Base-by-base conservation (phyloP, 106 monocot species). In the Xerophyta viscosa region DNA sequence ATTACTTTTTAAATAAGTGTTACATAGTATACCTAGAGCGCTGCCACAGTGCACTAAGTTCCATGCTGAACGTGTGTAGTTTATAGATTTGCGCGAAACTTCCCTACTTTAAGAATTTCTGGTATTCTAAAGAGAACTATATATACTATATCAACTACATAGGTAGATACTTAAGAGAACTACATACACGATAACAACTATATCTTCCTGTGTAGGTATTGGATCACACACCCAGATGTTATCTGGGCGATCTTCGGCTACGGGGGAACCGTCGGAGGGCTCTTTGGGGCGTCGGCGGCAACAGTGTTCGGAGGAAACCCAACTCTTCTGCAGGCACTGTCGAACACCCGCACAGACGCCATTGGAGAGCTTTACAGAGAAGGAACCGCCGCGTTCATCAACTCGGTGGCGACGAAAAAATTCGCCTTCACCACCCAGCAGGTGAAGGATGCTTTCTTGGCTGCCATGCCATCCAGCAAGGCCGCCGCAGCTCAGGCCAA, bases 181-280 rank as follows among this genome's bases (percentile, higher is more conserved):
- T n/a, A n/a, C n/a, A n/a, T n/a, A n/a, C n/a, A n/a, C n/a, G n/a
- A n/a, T n/a, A n/a, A n/a, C n/a, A n/a, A n/a, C n/a, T n/a, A n/a
- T n/a, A n/a, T n/a, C n/a, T n/a, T n/a, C n/a, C n/a, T n/a, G n/a
- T 70, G 50, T 14, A 94, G 94, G 54, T 94, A 81, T 75, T 94
- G 94, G 94, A 66, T 65, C 29, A 66, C 63, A 1, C 88, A 94
- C 68, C 94, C 94, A 0, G 64, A 47, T 2, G 52, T 54, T 11
- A 82, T 96, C 8, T 61, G 46, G 31, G 70, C 61, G 4, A 22
- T 88, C 48, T 56, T 88, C 8, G 84, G 94, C 11, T 74, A 64
- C 67, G 69, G 65, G 70, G 65, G 54, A 24, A 60, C 66, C 12
- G 25, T 96, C 2, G 70, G 76, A 31, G 30, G 68, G 4, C 26